Evolutionary conservation across 306 rosid species (phyloP).

Genomic region (Fragaria nilgerrensis): DNA sequence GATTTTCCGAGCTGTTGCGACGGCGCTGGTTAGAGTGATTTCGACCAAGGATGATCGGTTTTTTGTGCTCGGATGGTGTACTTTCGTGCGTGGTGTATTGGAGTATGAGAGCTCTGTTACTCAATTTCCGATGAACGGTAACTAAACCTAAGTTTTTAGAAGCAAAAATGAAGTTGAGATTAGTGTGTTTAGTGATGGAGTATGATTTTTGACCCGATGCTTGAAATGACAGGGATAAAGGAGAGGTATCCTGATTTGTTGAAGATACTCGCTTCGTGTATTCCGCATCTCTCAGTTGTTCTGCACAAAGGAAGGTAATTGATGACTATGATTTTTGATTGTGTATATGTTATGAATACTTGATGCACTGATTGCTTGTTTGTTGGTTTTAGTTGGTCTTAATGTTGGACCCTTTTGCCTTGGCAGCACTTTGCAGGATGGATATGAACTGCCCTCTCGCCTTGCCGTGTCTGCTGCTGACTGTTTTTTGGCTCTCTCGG

Average conservation of each 20-base stretch:
- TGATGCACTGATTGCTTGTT: not conserved
- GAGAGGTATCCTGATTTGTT: constrained; percentile 59
- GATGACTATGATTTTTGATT: not conserved
- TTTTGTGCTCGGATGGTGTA: constrained; percentile 79
- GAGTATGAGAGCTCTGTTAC: constrained; percentile 45
- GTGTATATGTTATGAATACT: not conserved
- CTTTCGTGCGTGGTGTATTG: constrained; percentile 56
- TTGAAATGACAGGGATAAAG: constrained; percentile 51
- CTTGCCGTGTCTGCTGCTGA: constrained; percentile 85
- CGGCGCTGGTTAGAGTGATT: constrained; percentile 51
- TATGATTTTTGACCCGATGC: not conserved
- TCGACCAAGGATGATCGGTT: constrained; percentile 60
- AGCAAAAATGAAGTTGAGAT: not conserved
- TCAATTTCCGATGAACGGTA: constrained; percentile 55
- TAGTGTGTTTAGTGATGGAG: not conserved
- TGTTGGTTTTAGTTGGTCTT: constrained; percentile 1
- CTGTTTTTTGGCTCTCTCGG: constrained; percentile 67
- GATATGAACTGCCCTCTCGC: constrained; percentile 90
- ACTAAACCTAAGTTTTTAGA: not conserved
- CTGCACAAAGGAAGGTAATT: constrained; percentile 66
- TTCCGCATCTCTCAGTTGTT: constrained; percentile 47
- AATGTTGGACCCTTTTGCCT: constrained; percentile 17
- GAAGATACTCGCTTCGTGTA: constrained; percentile 51
- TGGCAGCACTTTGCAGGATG: constrained; percentile 71
- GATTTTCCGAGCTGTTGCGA: constrained; percentile 46